Base-by-base conservation (phyloP, 1,284 basidiomycete genomes). In the Phlebopus sp. region DNA sequence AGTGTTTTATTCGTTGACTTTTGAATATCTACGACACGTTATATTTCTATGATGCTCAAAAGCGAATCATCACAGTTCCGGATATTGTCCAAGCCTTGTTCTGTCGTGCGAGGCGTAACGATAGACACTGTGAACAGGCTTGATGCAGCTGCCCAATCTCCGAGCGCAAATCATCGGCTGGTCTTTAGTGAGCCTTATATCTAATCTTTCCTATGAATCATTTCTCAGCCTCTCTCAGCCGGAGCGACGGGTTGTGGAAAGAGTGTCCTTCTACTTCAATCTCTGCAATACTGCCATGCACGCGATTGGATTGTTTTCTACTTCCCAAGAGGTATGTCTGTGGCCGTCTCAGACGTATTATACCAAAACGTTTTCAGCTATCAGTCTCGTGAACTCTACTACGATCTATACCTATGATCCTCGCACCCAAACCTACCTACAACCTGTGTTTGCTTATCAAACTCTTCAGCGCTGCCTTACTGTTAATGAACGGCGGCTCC, bases 261-360 rank as follows among this genome's bases (percentile, higher is more conserved):
- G 71, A 91, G 86, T 48, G 83, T 81, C 53, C 69, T 92, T 17
- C 71, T 97, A 18, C 69, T 96, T 2, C 95, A 98, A 64, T 77
- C 85, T 0, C 82, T 91, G 0, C 77, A 89, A 27, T 86, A 93
- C 54, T 86, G 85, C 13, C 61, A 81, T 18, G 73, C 80, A 11
- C 78, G 81, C 23, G 79, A 80, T 13, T 97, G 90, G 89, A 76
- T 96, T 32, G 90, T 95, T 21, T 68, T 97, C 37, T 97, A 96
- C 66, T 78, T 93, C n/a, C 92, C 94, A 2, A 74, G 84, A 69
- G 81, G 89, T 90, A 37, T n/a, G 48, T 53, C 32, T 25, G 50
- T 54, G n/a, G 8, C 10, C 1, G 14, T 18, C 2, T 40, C 13
- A 13, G 37, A n/a, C 5, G 30, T n/a, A 23, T 38, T 36, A 14